Percentiles rank a stretch among this genome's conserved stretches.
phyloP scores from a whole-genome alignment of 2,329 filamentous ascomycete species.

The Penicillium sp. region DNA sequence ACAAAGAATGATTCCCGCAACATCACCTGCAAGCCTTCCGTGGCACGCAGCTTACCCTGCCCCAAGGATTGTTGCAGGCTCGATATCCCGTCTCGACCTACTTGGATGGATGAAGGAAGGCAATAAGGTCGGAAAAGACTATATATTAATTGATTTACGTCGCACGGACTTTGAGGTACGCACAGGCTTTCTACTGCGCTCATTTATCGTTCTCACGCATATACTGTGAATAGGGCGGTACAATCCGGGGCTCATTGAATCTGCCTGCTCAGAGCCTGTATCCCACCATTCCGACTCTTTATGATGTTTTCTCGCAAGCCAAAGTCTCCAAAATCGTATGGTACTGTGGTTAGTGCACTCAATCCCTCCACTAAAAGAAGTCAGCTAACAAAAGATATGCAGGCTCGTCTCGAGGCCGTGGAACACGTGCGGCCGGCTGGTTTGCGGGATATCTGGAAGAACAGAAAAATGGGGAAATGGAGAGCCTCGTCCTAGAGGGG shows the following conservation, averaged over 20 bases:
- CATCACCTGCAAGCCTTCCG: conserved; percentile 15
- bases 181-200: background rate
- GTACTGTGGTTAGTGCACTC: conserved; percentile 41
- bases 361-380: too few species aligned
- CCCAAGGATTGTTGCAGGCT: conserved; percentile 28
- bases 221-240: conserved; percentile 52
- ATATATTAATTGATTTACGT: conserved; percentile 49
- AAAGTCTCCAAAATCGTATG: conserved; percentile 37
- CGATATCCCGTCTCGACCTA: conserved; percentile 36
- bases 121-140: conserved; percentile 31
- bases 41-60: conserved; percentile 45
- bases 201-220: background rate
- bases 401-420: conserved; percentile 58
- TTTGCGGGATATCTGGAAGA: conserved; percentile 54
- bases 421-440: conserved; percentile 55
- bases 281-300: conserved; percentile 36
- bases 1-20: background rate
- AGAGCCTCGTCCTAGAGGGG: conserved; percentile 52
- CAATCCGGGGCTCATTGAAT: conserved; percentile 56
- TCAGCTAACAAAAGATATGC: background rate
- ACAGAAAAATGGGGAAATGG: conserved; percentile 41
- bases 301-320: conserved; percentile 32
- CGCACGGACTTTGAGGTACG: conserved; percentile 48
- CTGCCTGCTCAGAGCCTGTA: conserved; percentile 44
- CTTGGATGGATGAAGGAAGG: conserved; percentile 37